Conservation (phyloP, 2,329 filamentous ascomycete genomes). For the Microascus cirrosus region DNA sequence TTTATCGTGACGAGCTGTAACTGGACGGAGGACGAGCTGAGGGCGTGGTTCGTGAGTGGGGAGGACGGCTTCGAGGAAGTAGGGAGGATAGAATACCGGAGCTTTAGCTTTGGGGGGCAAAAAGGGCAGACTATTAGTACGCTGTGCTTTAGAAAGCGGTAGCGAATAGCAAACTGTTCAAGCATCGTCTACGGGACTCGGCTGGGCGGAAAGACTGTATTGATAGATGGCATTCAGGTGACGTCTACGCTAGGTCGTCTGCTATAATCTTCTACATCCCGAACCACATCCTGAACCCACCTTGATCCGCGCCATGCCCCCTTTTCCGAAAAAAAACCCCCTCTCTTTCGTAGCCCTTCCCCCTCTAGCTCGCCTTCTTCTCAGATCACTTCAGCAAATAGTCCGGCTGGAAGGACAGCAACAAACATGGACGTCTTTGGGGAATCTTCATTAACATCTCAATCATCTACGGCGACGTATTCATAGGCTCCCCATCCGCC, state of each 20-base stretch:
- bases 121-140: conserved; percentile 85
- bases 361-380: not conserved
- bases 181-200: not conserved
- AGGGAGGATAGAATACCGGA: conserved; percentile 66
- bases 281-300: not conserved
- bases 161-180: not conserved
- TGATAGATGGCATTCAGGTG: not conserved
- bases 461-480: conserved; percentile 49
- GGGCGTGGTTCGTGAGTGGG: conserved; percentile 58
- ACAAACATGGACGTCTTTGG: conserved; percentile 37
- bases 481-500: conserved; percentile 45
- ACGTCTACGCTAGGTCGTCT: not conserved
- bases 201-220: not conserved
- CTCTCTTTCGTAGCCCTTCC: not conserved
- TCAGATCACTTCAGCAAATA: not conserved
- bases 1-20: conserved; percentile 93
- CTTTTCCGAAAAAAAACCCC: not conserved
- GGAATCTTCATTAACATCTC: conserved; percentile 10
- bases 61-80: conserved; percentile 44
- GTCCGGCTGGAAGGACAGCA: conserved; percentile 10
- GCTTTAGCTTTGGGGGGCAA: conserved; percentile 80
- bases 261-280: not conserved
- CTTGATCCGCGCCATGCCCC: not conserved
- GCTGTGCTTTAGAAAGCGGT: conserved; percentile 56
- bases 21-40: conserved; percentile 87